Conservation (phyloP, 2,329 filamentous ascomycete genomes). For the Colletotrichum scovillei region DNA sequence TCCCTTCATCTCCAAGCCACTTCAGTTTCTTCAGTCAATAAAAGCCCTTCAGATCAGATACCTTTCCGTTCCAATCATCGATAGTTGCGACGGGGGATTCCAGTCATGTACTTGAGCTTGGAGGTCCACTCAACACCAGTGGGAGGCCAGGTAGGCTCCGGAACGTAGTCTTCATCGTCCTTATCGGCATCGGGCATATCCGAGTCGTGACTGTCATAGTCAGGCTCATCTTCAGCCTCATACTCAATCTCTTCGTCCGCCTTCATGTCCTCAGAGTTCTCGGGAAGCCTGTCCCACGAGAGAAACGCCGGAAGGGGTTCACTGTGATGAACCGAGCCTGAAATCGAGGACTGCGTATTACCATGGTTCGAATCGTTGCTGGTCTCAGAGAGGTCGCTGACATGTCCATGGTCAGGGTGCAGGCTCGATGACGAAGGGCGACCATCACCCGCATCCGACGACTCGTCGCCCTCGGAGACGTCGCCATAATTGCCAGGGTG, state of each 20-base stretch:
- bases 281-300: too few relatives aligned
- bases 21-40: neutral
- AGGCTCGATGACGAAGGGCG: too few relatives aligned
- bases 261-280: too few relatives aligned
- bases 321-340: too few relatives aligned
- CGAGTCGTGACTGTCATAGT: neutral
- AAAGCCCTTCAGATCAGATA: neutral
- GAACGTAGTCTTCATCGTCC: neutral
- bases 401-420: neutral
- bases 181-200: neutral
- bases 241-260: neutral
- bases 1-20: neutral
- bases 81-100: neutral
- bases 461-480: neutral
- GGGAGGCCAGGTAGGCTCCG: neutral
- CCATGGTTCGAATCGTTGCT: too few relatives aligned
- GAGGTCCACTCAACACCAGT: neutral
- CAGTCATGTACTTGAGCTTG: neutral
- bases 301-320: too few relatives aligned
- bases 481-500: neutral
- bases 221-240: too few relatives aligned
- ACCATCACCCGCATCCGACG: neutral
- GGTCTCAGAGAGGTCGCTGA: too few relatives aligned
- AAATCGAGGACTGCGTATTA: too few relatives aligned
- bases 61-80: neutral